These are phyloP conservation scores for Aphanoascus verrucosus DNA, from an alignment of 2,329 filamentous ascomycete species.

Conservation along the genomic window DNA sequence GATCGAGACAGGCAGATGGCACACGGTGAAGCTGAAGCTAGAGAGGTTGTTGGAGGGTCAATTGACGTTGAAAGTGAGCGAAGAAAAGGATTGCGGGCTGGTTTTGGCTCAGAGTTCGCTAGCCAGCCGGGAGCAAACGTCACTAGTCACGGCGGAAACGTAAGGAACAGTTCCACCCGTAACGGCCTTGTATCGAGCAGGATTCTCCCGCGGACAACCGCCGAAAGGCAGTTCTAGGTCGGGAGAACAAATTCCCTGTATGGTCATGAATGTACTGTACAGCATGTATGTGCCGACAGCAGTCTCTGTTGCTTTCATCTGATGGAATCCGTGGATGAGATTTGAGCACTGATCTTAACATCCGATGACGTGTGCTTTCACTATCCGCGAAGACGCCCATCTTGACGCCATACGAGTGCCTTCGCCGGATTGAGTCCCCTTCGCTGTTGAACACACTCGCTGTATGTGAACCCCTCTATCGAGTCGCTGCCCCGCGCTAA, in stretches of 20 bases:
- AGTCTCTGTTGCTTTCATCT: background rate
- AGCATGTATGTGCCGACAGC: background rate
- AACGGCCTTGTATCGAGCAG: background rate
- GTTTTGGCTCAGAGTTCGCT: background rate
- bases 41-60: background rate
- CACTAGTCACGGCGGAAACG: slow-evolving; percentile 5
- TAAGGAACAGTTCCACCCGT: slow-evolving; percentile 2
- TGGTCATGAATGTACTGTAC: background rate
- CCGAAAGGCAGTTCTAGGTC: background rate
- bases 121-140: slow-evolving; percentile 5
- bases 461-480: slow-evolving; percentile 3
- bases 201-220: slow-evolving; percentile 10
- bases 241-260: background rate
- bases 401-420: too few species aligned
- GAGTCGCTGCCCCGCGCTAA: background rate
- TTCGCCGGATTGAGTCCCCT: too few species aligned
- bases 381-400: too few species aligned
- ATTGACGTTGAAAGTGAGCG: background rate
- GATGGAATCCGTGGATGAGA: background rate
- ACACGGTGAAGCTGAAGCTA: background rate
- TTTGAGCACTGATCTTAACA: too few species aligned
- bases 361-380: too few species aligned
- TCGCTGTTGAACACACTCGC: background rate
- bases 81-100: background rate
- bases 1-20: background rate